Conservation (phyloP, 2,329 filamentous ascomycete species). For the Hymenoscyphus salicellus region DNA sequence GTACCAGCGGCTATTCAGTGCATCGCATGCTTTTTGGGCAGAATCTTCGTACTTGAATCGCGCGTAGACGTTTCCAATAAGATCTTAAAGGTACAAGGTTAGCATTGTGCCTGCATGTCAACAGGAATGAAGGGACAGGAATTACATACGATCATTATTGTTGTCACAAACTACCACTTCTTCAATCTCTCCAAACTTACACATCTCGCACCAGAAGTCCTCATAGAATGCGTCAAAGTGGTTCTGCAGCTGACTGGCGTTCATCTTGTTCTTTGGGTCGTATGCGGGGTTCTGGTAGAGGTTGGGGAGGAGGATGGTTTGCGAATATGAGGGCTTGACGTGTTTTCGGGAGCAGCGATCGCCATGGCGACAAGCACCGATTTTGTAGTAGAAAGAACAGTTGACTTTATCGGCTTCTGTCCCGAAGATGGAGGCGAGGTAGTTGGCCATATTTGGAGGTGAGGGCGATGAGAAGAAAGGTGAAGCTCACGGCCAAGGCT, state of each 20-base stretch:
- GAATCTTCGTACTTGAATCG: slow-evolving; percentile 99
- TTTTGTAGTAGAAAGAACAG: slow-evolving; percentile 99
- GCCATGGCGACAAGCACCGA: slow-evolving; percentile 96
- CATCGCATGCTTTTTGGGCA: slow-evolving; percentile 89
- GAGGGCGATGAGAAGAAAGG: neutral
- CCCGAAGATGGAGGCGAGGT: slow-evolving; percentile 98
- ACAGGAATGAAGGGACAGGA: slow-evolving; percentile 2
- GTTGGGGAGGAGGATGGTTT: slow-evolving; percentile 96
- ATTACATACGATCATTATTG: slow-evolving; percentile 55
- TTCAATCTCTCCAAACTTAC: slow-evolving; percentile 96
- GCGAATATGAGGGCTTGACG: slow-evolving; percentile 96
- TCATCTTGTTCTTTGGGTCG: slow-evolving; percentile 96
- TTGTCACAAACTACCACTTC: slow-evolving; percentile 99
- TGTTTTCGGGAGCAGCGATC: slow-evolving; percentile 98
- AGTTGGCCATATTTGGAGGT: slow-evolving; percentile 75
- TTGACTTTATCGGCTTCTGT: slow-evolving; percentile 99
- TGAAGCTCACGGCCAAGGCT: neutral
- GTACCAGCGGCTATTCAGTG: slow-evolving; percentile 93
- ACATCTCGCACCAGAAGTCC: slow-evolving; percentile 99
- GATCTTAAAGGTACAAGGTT: slow-evolving; percentile 51
- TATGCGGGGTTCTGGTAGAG: slow-evolving; percentile 99
- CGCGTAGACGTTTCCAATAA: slow-evolving; percentile 98
- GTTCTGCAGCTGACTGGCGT: slow-evolving; percentile 91
- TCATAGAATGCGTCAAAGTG: slow-evolving; percentile 99
- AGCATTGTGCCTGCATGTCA: slow-evolving; percentile 19